These are phyloP conservation scores for Fusarium sp. DNA, from an alignment of 2,329 filamentous ascomycete species.

Conservation along the genomic window DNA sequence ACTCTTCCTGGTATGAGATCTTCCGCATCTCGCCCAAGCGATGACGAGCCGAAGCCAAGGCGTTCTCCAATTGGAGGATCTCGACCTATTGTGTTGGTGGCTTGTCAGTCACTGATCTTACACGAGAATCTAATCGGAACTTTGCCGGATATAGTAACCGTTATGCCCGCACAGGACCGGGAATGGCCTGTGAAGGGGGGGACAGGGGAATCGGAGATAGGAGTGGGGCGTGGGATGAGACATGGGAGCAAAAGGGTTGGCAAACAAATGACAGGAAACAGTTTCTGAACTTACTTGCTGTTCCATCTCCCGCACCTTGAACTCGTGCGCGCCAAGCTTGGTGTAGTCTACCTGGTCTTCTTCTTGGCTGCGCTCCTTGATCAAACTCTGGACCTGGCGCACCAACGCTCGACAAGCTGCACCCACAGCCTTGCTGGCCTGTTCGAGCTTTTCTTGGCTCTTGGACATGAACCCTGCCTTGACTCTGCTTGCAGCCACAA, in stretches of 20 bases:
- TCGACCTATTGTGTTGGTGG: constrained; percentile 78
- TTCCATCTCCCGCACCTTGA: constrained; percentile 99
- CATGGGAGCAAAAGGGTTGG: constrained; percentile 1
- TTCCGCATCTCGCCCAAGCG: constrained; percentile 97
- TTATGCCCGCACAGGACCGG: constrained; percentile 30
- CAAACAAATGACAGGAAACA: constrained; percentile 23
- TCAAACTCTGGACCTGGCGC: constrained; percentile 93
- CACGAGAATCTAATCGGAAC: constrained; percentile 5
- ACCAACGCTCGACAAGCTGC: constrained; percentile 88
- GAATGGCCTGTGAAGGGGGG: constrained; percentile 10
- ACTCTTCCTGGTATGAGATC: constrained; percentile 90
- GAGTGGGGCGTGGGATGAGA: constrained; percentile 8
- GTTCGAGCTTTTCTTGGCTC: constrained; percentile 91
- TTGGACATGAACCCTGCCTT: constrained; percentile 99
- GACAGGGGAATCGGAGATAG: constrained; percentile 7
- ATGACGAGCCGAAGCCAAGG: constrained; percentile 79
- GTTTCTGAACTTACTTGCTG: constrained; percentile 78
- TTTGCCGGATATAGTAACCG: constrained; percentile 37
- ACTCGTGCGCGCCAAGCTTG: constrained; percentile 91
- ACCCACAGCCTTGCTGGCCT: constrained; percentile 92
- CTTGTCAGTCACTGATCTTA: constrained; percentile 33
- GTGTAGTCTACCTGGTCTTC: constrained; percentile 89
- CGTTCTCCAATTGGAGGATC: constrained; percentile 94
- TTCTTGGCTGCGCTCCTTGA: constrained; percentile 84
- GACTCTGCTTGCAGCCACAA: constrained; percentile 93